These are phyloP conservation scores for Nitzschia sp. DNA, from an alignment of 108 stramenopile species.

Conservation along the genomic window DNA sequence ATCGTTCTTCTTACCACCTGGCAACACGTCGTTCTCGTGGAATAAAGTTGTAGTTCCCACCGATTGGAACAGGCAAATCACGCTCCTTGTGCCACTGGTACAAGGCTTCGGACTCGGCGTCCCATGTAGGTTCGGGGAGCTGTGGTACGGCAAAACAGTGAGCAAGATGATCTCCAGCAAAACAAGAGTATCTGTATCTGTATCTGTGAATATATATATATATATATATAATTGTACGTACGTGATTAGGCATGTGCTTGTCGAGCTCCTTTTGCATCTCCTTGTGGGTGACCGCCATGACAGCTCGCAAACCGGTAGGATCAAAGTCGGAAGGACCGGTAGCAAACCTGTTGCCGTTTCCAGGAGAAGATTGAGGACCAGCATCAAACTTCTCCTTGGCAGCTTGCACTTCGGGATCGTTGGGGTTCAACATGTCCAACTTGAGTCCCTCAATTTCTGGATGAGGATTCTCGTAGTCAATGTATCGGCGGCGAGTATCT, in stretches of 20 bases:
- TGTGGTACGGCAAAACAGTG: slow-evolving; percentile 1
- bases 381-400: slow-evolving; percentile 61
- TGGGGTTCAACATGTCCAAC: slow-evolving; percentile 58
- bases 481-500: slow-evolving; percentile 77
- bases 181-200: slow-evolving; percentile 1
- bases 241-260: slow-evolving; percentile 83
- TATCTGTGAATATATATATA: neutral
- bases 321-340: slow-evolving; percentile 80
- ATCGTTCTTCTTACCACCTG: slow-evolving; percentile 52
- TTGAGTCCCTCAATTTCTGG: slow-evolving; percentile 69
- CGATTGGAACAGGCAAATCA: slow-evolving; percentile 77
- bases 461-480: slow-evolving; percentile 46
- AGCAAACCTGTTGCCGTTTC: slow-evolving; percentile 81
- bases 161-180: neutral
- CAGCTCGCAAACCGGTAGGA: slow-evolving; percentile 76
- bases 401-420: slow-evolving; percentile 69
- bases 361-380: slow-evolving; percentile 64
- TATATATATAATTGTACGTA: slow-evolving; percentile 32
- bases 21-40: slow-evolving; percentile 62
- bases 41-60: slow-evolving; percentile 58
- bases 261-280: slow-evolving; percentile 66
- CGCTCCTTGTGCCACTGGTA: slow-evolving; percentile 78
- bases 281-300: slow-evolving; percentile 75
- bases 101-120: slow-evolving; percentile 56
- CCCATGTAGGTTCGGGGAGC: slow-evolving; percentile 73